Conservation (phyloP, 352 stramenopile genomes). For the Globisporangium paddicum region DNA sequence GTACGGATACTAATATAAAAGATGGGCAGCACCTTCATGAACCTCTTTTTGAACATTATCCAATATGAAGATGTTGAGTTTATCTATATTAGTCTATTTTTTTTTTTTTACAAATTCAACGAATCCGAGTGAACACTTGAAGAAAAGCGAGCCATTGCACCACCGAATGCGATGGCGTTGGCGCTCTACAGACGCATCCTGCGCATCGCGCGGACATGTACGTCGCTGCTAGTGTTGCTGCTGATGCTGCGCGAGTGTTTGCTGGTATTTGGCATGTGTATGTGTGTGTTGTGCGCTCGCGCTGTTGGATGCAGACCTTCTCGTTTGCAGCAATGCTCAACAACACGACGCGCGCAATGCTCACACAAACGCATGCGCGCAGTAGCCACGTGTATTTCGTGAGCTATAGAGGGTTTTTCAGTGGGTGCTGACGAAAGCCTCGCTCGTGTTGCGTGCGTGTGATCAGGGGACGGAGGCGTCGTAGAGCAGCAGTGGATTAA, state of each 20-base stretch:
- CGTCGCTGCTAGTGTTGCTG: conserved; percentile 19
- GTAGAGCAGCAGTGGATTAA: conserved; percentile 68
- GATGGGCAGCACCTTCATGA: too few relatives aligned
- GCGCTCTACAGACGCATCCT: conserved; percentile 72
- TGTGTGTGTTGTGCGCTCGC: neutral
- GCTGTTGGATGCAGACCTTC: neutral
- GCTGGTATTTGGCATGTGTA: neutral
- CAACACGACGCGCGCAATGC: neutral
- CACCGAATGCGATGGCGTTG: conserved; percentile 29
- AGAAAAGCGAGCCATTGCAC: neutral
- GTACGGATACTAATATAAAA: too few relatives aligned
- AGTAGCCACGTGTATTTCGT: neutral
- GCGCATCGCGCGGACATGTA: conserved; percentile 67
- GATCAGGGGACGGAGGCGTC: conserved; percentile 55
- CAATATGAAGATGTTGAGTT: too few relatives aligned
- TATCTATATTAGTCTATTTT: too few relatives aligned
- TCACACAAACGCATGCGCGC: neutral
- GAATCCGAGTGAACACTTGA: neutral
- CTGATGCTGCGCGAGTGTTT: neutral
- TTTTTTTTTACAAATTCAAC: too few relatives aligned
- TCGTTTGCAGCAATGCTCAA: neutral
- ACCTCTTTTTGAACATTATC: too few relatives aligned
- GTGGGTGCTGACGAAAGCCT: neutral
- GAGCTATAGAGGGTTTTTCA: neutral
- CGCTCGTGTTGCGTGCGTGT: conserved; percentile 6